Base-by-base conservation (phyloP, 331 rosid genomes). In the Stylosanthes scabra region DNA sequence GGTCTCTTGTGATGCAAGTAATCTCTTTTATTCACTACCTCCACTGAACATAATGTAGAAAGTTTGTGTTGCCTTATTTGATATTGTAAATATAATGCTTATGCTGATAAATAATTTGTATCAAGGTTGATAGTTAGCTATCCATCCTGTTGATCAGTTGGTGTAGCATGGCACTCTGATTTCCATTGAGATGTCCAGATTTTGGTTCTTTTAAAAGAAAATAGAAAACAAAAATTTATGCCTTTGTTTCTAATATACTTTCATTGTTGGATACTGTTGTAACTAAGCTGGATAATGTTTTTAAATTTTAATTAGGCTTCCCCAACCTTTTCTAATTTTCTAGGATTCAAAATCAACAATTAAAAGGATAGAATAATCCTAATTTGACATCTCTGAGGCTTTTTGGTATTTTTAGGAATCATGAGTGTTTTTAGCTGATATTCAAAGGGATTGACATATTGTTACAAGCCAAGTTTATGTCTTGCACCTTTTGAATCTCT, bases 1-100 rank as follows among this genome's bases (percentile, higher is more conserved):
- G 82, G 83, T 69, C 85, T 84, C 59, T 56, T 85, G 59, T 82
- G 68, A 78, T 68, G 31, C 74, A 42, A 63, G 57, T 50, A 37
- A 52, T 3, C 0, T 4, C 70, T 47, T 40, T 9, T 40, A 16
- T 54, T 31, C 64, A 58, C 69, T 16, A 40, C 27, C 37, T 47
- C 49, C 11, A 52, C 59, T 44, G 34, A 68, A 25, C 55, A 52
- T 60, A 49, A 40, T 14, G 54, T 47, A 68, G 25, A 27, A 55
- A 54, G 4, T 16, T 15, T 64, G 56, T 69, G 54, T 64, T 67
- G 9, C 58, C 20, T 44, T 37, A 77, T 73, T 69, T 44, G 34
- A 71, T 71, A 51, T 67, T 78, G 84, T 77, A 77, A 72, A 80
- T 76, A 83, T 74, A 45, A 45, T 80, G 68, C 62, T 49, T 63